Percentiles rank a stretch among this genome's conserved stretches.
Evolutionary conservation across 2,329 filamentous ascomycete species (phyloP).

Genomic region (Graphium sp.): DNA sequence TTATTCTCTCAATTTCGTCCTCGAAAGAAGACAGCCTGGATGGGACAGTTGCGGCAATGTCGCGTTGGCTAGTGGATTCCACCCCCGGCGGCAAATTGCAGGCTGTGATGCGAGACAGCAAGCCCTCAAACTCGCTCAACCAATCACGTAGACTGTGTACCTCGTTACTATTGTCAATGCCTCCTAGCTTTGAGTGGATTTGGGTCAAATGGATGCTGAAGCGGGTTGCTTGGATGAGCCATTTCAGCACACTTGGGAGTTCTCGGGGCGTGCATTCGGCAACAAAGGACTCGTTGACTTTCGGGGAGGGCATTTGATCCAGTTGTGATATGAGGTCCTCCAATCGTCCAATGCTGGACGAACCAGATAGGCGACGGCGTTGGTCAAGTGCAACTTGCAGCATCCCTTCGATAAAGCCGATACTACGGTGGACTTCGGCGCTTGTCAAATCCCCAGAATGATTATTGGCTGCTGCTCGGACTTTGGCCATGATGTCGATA

Average conservation of each 20-base stretch:
- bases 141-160: constrained; percentile 29
- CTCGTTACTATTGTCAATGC: constrained; percentile 25
- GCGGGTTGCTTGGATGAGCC: constrained; percentile 54
- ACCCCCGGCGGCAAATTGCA: constrained; percentile 34
- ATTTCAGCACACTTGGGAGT: constrained; percentile 22
- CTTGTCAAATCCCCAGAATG: constrained; percentile 75
- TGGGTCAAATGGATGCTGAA: constrained; percentile 44
- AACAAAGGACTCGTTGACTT: too few species aligned
- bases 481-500: constrained; percentile 53
- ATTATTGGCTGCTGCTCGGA: constrained; percentile 49
- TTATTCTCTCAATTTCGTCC: constrained; percentile 21
- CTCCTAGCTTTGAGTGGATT: constrained; percentile 50
- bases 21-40: constrained; percentile 19
- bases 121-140: constrained; percentile 26
- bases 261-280: too few species aligned
- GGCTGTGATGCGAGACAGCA: constrained; percentile 21
- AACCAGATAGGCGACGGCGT: constrained; percentile 30
- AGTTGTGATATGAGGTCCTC: too few species aligned
- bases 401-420: constrained; percentile 76
- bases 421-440: constrained; percentile 62
- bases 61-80: constrained; percentile 17
- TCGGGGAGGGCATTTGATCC: too few species aligned
- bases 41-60: constrained; percentile 17
- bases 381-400: constrained; percentile 49
- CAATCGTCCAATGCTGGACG: too few species aligned